These are phyloP conservation scores for Microdochium nivale DNA, from an alignment of 2,329 filamentous ascomycete genomes.

Conservation along the genomic window DNA sequence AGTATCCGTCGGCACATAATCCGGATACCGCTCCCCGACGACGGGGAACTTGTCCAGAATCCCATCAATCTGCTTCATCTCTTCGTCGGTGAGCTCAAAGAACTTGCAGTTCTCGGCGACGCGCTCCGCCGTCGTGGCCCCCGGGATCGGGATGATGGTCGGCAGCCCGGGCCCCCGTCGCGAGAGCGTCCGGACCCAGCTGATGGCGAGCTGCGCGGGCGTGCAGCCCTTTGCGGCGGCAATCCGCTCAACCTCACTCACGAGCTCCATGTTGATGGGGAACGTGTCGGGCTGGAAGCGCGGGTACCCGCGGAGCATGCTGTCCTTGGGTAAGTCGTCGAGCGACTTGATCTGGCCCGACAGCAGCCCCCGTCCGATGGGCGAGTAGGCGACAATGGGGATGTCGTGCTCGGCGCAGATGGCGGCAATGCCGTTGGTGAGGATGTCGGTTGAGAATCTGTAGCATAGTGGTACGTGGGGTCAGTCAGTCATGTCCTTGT, in stretches of 20 bases:
- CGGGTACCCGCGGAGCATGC: constrained; percentile 36
- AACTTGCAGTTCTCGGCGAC: constrained; percentile 51
- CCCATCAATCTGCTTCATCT: constrained; percentile 40
- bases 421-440: constrained; percentile 19
- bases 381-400: constrained; percentile 64
- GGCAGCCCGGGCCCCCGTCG: constrained; percentile 40
- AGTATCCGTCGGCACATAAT: constrained; percentile 24
- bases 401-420: constrained; percentile 57
- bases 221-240: constrained; percentile 53
- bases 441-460: constrained; percentile 14
- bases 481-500: not conserved
- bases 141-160: constrained; percentile 57
- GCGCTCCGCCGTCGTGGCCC: constrained; percentile 46
- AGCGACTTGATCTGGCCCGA: constrained; percentile 39
- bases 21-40: constrained; percentile 39
- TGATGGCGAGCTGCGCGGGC: constrained; percentile 55
- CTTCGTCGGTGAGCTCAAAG: constrained; percentile 38
- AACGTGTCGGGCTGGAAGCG: constrained; percentile 58
- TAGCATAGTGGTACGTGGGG: not conserved
- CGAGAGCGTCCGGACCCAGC: constrained; percentile 48
- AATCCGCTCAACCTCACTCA: constrained; percentile 45
- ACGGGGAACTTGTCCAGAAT: constrained; percentile 38
- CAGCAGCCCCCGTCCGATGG: constrained; percentile 52
- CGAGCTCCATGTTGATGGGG: constrained; percentile 54
- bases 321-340: constrained; percentile 47